Percentiles rank a stretch among this genome's conserved stretches.
Conservation (phyloP, 345 rosid genomes). For the Cardiospermum halicacabum region DNA sequence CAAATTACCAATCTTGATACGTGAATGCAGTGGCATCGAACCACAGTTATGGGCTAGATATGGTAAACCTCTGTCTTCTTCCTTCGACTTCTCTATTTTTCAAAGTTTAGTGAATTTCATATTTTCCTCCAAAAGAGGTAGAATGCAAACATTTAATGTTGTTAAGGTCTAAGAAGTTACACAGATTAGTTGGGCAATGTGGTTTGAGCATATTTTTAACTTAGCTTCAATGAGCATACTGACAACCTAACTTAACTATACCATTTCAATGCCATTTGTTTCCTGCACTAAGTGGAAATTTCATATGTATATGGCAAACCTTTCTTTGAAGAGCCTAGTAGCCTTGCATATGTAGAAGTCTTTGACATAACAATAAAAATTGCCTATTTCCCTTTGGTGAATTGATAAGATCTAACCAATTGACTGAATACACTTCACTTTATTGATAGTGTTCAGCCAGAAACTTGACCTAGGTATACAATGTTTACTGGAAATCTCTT, state of each 20-base stretch:
- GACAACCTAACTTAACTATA: not conserved
- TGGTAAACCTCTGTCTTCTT: constrained; percentile 31
- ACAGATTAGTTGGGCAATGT: not conserved
- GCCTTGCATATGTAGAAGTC: not conserved
- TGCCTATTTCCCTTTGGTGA: not conserved
- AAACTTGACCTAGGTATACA: too few relatives aligned
- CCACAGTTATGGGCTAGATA: constrained; percentile 99
- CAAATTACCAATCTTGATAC: constrained; percentile 75
- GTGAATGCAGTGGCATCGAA: constrained; percentile 70
- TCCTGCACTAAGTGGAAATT: not conserved
- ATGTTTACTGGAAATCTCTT: too few relatives aligned
- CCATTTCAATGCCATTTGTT: not conserved
- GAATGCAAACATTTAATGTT: not conserved
- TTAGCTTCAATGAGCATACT: not conserved
- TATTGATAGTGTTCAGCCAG: too few relatives aligned
- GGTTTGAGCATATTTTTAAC: not conserved
- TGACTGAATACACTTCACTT: too few relatives aligned
- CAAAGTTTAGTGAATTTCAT: not conserved
- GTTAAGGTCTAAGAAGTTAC: too few relatives aligned
- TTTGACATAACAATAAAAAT: too few relatives aligned
- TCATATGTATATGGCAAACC: not conserved
- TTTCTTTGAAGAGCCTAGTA: not conserved
- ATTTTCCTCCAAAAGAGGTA: not conserved
- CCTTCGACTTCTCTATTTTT: not conserved
- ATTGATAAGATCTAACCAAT: too few relatives aligned